Evolutionary conservation across 805 yeast species (phyloP), one percentile per base, ranked within the genome.

Genomic region (Ogataea thermomethanolica): DNA sequence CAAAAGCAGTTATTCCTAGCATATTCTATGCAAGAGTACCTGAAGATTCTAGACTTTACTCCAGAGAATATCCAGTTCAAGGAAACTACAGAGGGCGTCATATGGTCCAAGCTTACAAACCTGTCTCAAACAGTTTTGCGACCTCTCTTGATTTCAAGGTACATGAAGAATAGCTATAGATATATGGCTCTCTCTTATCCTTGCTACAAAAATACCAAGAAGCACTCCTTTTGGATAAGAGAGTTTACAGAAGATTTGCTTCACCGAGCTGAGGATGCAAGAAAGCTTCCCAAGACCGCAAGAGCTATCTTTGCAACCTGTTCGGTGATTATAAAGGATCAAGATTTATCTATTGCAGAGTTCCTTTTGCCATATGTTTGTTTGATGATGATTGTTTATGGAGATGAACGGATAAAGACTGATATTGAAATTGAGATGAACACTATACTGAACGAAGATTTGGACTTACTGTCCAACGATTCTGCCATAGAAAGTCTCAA

Each of bases 21-120:
- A 0, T 84, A 77, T 59, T 84, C 91, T 0, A 86, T 93, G 76
- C 99, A 93, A 58, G 93, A 88, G 47, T 80, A 82, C 35, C 63
- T 93, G 37, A 79, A 79, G 48, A 72, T 78, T 11, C 70, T 88
- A 55, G 79, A 75, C 2, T 61, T 51, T 33, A 45, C 58, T 7
- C 48, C 58, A 9, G 50, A 49, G 37, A 42, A 50, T 32, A 45
- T 53, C 8, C 25, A 47, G 23, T 35, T 42, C 13, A 10, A 33
- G 20, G 65, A 66, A 56, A 29, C 51, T 11, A 59, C 62, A 9
- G 64, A 64, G 17, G 55, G 49, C 20, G 48, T 54, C 4, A 64
- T 79, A 2, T 85, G 95, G 95, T 63, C 69, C 11, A 67, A 66
- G 39, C 77, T 88, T 42, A 75, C 77, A 44, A 83, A 78, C 27